Conservation (phyloP, 495 filamentous ascomycete species). For the Hypoxylon intermedium region DNA sequence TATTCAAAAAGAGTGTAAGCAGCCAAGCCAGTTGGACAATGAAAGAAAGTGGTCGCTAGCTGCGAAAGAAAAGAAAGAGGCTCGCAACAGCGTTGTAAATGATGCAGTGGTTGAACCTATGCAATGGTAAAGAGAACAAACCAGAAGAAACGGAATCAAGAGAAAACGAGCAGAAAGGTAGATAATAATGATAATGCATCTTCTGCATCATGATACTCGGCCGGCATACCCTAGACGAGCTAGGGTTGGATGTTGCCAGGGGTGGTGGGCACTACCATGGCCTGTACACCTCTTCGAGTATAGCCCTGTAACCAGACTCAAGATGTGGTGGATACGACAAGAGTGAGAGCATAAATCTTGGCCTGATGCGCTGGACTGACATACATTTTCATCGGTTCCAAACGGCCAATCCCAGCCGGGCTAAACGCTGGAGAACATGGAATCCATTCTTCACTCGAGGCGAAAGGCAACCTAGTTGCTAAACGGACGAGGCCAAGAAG, state of each 20-base stretch:
- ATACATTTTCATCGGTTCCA: slow-evolving; percentile 38
- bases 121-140: slow-evolving; percentile 50
- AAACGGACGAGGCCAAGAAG: slow-evolving; percentile 17
- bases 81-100: slow-evolving; percentile 57
- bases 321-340: slow-evolving; percentile 41
- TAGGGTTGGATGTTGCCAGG: slow-evolving; percentile 32
- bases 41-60: slow-evolving; percentile 63
- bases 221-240: slow-evolving; percentile 34
- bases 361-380: slow-evolving; percentile 36
- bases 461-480: background rate
- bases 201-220: slow-evolving; percentile 40
- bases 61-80: slow-evolving; percentile 58
- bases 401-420: slow-evolving; percentile 32
- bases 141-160: slow-evolving; percentile 44
- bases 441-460: slow-evolving; percentile 11
- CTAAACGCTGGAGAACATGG: slow-evolving; percentile 8
- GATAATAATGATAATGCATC: slow-evolving; percentile 44
- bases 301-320: slow-evolving; percentile 33
- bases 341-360: slow-evolving; percentile 40
- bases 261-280: slow-evolving; percentile 28
- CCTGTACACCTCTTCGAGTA: slow-evolving; percentile 16
- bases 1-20: slow-evolving; percentile 60
- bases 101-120: slow-evolving; percentile 50
- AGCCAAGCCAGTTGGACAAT: slow-evolving; percentile 65
- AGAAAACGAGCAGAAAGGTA: slow-evolving; percentile 31